Base-by-base conservation (phyloP, 257 asterid genomes). In the Penstemon barbatus region DNA sequence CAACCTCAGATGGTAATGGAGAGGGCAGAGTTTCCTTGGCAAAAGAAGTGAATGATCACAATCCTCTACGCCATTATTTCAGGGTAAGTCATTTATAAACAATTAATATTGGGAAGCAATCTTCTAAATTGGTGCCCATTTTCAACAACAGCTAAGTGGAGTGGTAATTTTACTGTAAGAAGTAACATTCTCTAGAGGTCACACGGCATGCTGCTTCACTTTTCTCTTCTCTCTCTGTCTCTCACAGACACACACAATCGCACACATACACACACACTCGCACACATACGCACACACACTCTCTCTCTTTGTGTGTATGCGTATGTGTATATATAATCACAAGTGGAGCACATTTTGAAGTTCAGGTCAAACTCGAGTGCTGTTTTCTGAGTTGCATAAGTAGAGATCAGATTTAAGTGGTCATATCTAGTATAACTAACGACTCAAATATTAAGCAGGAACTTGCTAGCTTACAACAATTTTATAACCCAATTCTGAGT, bases 11-110 rank as follows among this genome's bases (percentile, higher is more conserved):
- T 75, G 88, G 91, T 43, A 86, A 82, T 82, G 92, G 89, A 75
- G 96, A 85, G 57, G 89, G 86, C 53, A 83, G 73, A 19, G 88
- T 87, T 67, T 82, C 86, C 74, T 79, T 94, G 81, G 99, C 99
- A 64, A 83, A 81, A 86, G 98, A 94, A 83, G 90, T 91, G 43
- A 74, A 85, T 53, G 98, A 94, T 69, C 95, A 73, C 79, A 94
- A 94, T 77, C 98, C 98, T 43, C 76, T 94, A 65, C 96, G 98
- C 63, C 96, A 94, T 77, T 91, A 89, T 85, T 89, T 87, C 79
- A 94, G 91, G 88, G 99, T 90, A 75, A 84, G 86, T 63, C 49
- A 57, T 71, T 62, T 56, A 48, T 60, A 53, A 61, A 18, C 63
- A 62, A 56, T 57, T 40, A 52, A 41, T 38, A 66, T 56, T 58